Base-by-base conservation (phyloP, 2,329 filamentous ascomycete species). In the Teratosphaeria nubilosa region DNA sequence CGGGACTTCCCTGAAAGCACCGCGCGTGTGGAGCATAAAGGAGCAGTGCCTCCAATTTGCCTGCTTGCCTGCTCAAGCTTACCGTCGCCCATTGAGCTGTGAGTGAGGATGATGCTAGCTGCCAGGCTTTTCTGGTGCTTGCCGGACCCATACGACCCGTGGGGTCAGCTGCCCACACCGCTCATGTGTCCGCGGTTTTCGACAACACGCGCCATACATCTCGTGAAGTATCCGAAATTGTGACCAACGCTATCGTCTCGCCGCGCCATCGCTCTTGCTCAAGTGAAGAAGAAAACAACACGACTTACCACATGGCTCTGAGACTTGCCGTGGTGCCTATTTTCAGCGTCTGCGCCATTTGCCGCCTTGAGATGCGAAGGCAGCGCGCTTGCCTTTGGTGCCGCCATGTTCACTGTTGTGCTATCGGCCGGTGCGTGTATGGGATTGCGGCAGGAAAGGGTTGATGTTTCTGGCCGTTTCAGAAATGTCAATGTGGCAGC, bases 241-340 rank as follows among this genome's bases (percentile, higher is more conserved):
- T 13, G 13, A 20, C 31, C 31, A 30, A 5, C 24, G 53, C 31
- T 16, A 10, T 24, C 34, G 22, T 30, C 53, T 5, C 53, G 22
- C 14, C 53, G n/a, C 53, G 53, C n/a, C 54, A 30, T 57, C 20
- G 54, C 34, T 14, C n/a, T 27, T 55, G 34, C 34, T 25, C 37
- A 37, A 24, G 48, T 24, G 22, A 41, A 31, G n/a, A 30, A 20
- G 13, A 54, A 16, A 25, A 2, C 14, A 30, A 53, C 25, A 22
- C 4, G 54, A 85, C 87, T 84, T 77, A 88, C 88, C 84, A 91
- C 88, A 76, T 91, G 88, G 61, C 87, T 90, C 75, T 88, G 86
- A 66, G 87, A 88, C 83, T 91, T 91, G 77, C 88, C 88, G 75
- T 91, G 87, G 73, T 90, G 88, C 73, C 86, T 85, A 66, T 80